Conservation (phyloP, 306 rosid genomes). For the Trifolium repens region DNA sequence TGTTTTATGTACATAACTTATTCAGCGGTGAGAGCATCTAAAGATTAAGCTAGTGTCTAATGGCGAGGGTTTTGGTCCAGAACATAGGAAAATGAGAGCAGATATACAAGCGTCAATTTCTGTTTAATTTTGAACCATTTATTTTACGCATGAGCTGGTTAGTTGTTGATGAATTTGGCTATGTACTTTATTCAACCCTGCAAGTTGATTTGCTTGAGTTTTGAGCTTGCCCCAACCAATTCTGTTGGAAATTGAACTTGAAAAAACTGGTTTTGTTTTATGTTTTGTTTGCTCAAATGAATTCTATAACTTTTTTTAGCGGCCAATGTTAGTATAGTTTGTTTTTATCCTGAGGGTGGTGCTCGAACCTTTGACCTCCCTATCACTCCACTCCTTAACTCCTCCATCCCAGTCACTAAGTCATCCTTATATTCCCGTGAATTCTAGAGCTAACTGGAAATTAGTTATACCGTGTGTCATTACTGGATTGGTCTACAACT, state of each 20-base stretch:
- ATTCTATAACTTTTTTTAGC: neutral
- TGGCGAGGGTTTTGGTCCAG: too few relatives aligned
- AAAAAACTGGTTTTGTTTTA: constrained; percentile 2
- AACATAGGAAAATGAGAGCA: neutral
- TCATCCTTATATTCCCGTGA: neutral
- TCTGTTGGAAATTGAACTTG: neutral
- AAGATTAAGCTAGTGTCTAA: too few relatives aligned
- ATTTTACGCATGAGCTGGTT: neutral
- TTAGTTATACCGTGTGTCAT: neutral
- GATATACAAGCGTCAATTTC: constrained; percentile 9
- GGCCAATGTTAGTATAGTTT: too few relatives aligned
- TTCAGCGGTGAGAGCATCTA: neutral
- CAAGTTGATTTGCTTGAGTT: constrained; percentile 8
- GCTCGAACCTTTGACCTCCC: too few relatives aligned
- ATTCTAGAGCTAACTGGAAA: constrained; percentile 13
- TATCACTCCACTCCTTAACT: too few relatives aligned
- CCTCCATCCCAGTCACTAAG: too few relatives aligned
- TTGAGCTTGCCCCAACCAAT: neutral
- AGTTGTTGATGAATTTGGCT: constrained; percentile 4
- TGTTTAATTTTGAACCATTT: constrained; percentile 6
- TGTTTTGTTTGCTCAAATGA: neutral
- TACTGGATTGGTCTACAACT: constrained; percentile 28
- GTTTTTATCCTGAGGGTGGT: too few relatives aligned
- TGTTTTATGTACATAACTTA: constrained; percentile 12
- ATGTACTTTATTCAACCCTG: too few relatives aligned